Evolutionary conservation across 2,329 filamentous ascomycete genomes (phyloP).

Genomic region (Trichoderma semiorbis): DNA sequence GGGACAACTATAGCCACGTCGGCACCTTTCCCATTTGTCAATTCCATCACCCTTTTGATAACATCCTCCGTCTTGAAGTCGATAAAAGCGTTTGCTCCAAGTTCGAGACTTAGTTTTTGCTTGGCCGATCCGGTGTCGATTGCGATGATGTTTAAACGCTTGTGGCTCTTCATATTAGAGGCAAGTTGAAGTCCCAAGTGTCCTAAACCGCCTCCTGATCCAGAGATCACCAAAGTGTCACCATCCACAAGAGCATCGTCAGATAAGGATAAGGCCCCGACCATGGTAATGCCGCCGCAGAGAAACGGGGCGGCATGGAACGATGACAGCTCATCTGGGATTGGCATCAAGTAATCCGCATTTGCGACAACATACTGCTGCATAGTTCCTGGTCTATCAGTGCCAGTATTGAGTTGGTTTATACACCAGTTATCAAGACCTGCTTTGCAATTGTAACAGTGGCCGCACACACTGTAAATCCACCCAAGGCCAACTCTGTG

Average conservation of each 20-base stretch:
- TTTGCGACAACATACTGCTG: conserved; percentile 9
- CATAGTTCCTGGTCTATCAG: conserved; percentile 1
- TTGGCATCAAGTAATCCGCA: conserved; percentile 2
- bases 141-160: background rate
- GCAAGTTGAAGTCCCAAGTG: background rate
- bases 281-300: conserved; percentile 2
- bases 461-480: conserved; percentile 3
- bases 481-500: background rate
- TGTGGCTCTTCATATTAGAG: background rate
- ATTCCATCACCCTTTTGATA: background rate
- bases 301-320: background rate
- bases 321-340: background rate
- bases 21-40: background rate
- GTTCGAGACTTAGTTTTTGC: background rate
- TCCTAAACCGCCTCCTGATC: background rate
- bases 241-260: background rate
- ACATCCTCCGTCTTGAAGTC: background rate
- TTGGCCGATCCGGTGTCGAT: background rate
- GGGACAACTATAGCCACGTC: background rate
- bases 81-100: background rate
- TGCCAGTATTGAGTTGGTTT: background rate
- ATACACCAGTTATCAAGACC: background rate
- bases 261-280: background rate
- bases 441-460: background rate
- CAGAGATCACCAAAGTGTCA: background rate